These are phyloP conservation scores for Didymosphaeria variabile DNA, from an alignment of 2,329 filamentous ascomycete genomes.

Conservation along the genomic window DNA sequence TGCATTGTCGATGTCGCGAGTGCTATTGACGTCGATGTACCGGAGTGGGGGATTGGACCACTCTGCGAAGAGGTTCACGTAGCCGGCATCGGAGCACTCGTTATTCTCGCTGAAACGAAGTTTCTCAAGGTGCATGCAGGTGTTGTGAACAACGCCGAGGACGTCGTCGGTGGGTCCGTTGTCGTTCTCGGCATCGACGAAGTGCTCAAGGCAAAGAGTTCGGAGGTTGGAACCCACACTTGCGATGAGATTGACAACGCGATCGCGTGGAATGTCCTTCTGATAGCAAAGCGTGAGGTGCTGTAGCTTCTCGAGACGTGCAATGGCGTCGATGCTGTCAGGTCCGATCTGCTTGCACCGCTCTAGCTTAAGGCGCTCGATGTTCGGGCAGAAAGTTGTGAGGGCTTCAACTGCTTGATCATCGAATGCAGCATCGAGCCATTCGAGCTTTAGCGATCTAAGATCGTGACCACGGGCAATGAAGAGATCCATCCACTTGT, in stretches of 20 bases:
- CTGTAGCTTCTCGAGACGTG: constrained; percentile 69
- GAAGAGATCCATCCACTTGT: constrained; percentile 77
- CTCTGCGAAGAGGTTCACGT: constrained; percentile 73
- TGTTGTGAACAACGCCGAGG: constrained; percentile 73
- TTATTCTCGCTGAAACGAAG: constrained; percentile 83
- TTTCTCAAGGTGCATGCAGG: constrained; percentile 75
- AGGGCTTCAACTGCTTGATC: constrained; percentile 74
- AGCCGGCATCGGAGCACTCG: constrained; percentile 77
- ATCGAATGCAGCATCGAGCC: constrained; percentile 82
- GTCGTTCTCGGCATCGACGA: constrained; percentile 65
- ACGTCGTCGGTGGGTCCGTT: constrained; percentile 64
- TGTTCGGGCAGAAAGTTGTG: constrained; percentile 69
- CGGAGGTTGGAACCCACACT: constrained; percentile 71
- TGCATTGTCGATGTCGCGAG: constrained; percentile 77
- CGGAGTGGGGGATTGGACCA: constrained; percentile 79
- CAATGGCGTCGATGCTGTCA: constrained; percentile 71
- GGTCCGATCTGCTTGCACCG: constrained; percentile 79
- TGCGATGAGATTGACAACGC: constrained; percentile 69
- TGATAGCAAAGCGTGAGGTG: constrained; percentile 79
- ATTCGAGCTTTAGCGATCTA: constrained; percentile 78
- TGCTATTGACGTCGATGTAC: constrained; percentile 78
- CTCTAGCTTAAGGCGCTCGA: constrained; percentile 80
- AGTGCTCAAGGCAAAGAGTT: constrained; percentile 79
- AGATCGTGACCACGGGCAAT: constrained; percentile 70
- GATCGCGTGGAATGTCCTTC: constrained; percentile 63